Evolutionary conservation across 148 eudicot species (phyloP).

Genomic region (Vaccinium corymbosum): DNA sequence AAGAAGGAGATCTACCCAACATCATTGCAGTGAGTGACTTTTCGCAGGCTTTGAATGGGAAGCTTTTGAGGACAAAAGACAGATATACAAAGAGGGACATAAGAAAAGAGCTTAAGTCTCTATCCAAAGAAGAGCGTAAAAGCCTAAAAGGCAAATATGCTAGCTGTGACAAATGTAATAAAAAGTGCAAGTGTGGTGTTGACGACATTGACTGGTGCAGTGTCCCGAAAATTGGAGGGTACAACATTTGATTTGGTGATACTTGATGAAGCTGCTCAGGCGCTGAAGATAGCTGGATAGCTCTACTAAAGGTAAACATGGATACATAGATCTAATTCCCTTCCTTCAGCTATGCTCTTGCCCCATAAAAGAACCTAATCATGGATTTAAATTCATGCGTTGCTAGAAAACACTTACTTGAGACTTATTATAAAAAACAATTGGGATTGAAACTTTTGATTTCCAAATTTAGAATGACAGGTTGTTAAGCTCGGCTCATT

Average conservation of each 20-base stretch:
- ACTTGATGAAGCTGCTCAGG: conserved; percentile 99
- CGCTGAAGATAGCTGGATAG: conserved; percentile 97
- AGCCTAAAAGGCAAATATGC: conserved; percentile 55
- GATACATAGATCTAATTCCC: neutral
- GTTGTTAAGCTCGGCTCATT: too few relatives aligned
- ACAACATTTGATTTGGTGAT: conserved; percentile 80
- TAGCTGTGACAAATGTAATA: conserved; percentile 87
- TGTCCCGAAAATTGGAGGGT: conserved; percentile 61
- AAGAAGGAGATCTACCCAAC: neutral
- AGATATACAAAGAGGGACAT: conserved; percentile 79
- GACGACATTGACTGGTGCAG: conserved; percentile 90
- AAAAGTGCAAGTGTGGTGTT: conserved; percentile 81
- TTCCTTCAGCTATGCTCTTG: neutral
- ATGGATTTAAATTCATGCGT: neutral
- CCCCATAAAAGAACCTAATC: neutral
- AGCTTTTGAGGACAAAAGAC: conserved; percentile 86
- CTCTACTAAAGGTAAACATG: conserved; percentile 67
- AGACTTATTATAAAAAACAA: neutral
- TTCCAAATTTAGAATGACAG: neutral
- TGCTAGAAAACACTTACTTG: neutral
- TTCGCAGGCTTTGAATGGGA: conserved; percentile 76
- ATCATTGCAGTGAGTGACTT: neutral
- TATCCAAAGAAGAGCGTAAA: conserved; percentile 90
- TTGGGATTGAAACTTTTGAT: neutral
- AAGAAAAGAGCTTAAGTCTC: conserved; percentile 76